Evolutionary conservation across 148 eudicot species (phyloP), one percentile per base, ranked within the genome.

Genomic region (Camellia japonica): DNA sequence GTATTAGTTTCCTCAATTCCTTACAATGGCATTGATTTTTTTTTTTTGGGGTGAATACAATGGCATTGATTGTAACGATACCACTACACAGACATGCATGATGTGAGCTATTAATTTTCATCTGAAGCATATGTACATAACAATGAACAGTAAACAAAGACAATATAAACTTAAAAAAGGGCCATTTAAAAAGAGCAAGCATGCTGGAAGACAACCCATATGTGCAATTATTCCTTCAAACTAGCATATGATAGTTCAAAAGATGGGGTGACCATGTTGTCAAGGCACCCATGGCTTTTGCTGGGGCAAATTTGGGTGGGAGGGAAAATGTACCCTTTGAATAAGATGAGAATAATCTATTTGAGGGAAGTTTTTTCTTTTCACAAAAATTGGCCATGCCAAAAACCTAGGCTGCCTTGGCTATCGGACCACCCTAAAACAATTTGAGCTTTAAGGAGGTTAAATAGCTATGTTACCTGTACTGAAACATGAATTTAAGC

Each of bases 401-500:
- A 56, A 55, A 30, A 42, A 18, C 41, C 68, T 4, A 30, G 42
- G 42, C 42, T 19, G 68, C 41, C 30, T 10, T 30, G 46, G 46
- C 54, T 44, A 20, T 19, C 46, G 1, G 38, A 30, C 38, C 38
- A 30, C 38, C 38, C 38, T 30, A 30, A 30, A 30, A 30, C 38
- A 30, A 30, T 30, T 30, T 16, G 47, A 46, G 20, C 42, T 74
- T 55, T 13, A 20, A 69, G 55, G 64, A 23, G 38, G 54, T 59
- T 70, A 67, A 41, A 67, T 56, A 68, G 58, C 54, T 72, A 71
- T 80, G 46, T 75, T 87, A 96, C 99, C 99, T 87, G 99, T 91
- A 79, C 99, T 84, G 82, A 80, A 96, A 82, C 99, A 96, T 56
- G 98, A 90, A 83, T 96, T 96, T 74, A 96, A 44, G 77, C 99